phyloP scores from a whole-genome alignment of 176 grass and related monocot genomes.

The Puccinellia tenuiflora region DNA sequence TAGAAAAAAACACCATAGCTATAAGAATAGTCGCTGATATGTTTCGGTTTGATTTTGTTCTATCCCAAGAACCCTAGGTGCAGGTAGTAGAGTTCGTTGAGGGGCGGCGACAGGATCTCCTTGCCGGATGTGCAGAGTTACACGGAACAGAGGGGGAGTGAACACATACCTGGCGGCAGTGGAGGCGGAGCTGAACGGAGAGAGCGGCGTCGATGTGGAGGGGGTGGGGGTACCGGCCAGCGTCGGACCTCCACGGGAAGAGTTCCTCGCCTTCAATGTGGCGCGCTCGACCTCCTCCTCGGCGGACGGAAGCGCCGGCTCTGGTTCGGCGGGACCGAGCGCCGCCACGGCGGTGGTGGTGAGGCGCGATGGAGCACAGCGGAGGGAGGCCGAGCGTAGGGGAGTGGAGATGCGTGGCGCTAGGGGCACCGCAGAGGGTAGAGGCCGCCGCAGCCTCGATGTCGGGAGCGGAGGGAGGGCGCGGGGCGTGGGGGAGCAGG shows the following conservation, averaged over 20 bases:
- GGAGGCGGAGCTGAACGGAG: too few relatives aligned
- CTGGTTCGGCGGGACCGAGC: constrained; percentile 6
- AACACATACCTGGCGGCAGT: neutral
- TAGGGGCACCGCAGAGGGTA: too few relatives aligned
- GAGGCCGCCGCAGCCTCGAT: neutral
- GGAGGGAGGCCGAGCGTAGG: neutral
- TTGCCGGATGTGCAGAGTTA: too few relatives aligned
- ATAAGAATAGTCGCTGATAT: too few relatives aligned
- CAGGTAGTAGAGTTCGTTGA: too few relatives aligned
- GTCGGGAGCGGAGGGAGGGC: constrained; percentile 17
- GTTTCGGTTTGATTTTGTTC: too few relatives aligned
- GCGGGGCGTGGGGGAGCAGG: constrained; percentile 18
- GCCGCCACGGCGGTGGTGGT: neutral
- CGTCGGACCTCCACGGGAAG: neutral
- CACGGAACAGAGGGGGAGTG: too few relatives aligned
- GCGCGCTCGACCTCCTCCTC: constrained; percentile 42
- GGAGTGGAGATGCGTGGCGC: neutral
- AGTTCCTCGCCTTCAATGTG: neutral
- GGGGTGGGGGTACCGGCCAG: neutral
- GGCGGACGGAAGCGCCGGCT: neutral
- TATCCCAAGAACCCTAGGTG: too few relatives aligned
- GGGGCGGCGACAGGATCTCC: too few relatives aligned
- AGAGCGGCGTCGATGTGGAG: neutral
- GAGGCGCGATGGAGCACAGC: constrained; percentile 1
- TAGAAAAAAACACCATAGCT: too few relatives aligned